phyloP scores from a whole-genome alignment of 2,329 filamentous ascomycete species.

The Colletotrichum simmondsii region DNA sequence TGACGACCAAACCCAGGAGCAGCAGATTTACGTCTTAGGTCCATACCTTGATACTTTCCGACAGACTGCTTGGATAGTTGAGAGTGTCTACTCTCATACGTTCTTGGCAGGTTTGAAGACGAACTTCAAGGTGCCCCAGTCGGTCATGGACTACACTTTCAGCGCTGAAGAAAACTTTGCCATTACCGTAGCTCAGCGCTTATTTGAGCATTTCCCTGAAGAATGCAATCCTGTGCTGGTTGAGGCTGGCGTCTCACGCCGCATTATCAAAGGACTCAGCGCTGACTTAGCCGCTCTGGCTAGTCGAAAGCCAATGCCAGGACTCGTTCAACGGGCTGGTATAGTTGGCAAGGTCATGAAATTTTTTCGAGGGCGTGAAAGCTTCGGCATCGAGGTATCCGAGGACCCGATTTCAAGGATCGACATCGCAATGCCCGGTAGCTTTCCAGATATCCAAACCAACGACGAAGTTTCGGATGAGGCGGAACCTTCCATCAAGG shows the following conservation, averaged over 20 bases:
- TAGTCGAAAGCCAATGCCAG: constrained; percentile 19
- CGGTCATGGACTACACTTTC: constrained; percentile 21
- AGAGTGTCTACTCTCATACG: constrained; percentile 27
- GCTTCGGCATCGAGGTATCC: constrained; percentile 15
- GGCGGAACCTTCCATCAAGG: neutral
- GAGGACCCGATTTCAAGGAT: neutral
- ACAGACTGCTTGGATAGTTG: constrained; percentile 20
- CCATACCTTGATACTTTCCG: constrained; percentile 1
- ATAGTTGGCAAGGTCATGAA: constrained; percentile 30
- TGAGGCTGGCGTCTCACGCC: constrained; percentile 13
- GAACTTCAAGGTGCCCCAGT: constrained; percentile 8
- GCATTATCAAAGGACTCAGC: constrained; percentile 20
- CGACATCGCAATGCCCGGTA: constrained; percentile 23
- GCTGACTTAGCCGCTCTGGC: constrained; percentile 25
- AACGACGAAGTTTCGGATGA: neutral
- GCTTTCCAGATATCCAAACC: constrained; percentile 16
- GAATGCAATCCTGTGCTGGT: constrained; percentile 9
- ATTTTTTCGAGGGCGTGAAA: constrained; percentile 24
- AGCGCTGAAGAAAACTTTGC: constrained; percentile 16
- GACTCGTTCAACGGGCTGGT: constrained; percentile 25
- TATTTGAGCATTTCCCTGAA: constrained; percentile 21
- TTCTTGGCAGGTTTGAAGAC: constrained; percentile 20
- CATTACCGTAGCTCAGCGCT: neutral
- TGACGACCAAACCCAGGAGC: constrained; percentile 2
- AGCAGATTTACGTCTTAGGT: neutral